Evolutionary conservation across 768 basidiomycete genomes (phyloP), one percentile per base, ranked within the genome.

Genomic region (Zangia roseola): DNA sequence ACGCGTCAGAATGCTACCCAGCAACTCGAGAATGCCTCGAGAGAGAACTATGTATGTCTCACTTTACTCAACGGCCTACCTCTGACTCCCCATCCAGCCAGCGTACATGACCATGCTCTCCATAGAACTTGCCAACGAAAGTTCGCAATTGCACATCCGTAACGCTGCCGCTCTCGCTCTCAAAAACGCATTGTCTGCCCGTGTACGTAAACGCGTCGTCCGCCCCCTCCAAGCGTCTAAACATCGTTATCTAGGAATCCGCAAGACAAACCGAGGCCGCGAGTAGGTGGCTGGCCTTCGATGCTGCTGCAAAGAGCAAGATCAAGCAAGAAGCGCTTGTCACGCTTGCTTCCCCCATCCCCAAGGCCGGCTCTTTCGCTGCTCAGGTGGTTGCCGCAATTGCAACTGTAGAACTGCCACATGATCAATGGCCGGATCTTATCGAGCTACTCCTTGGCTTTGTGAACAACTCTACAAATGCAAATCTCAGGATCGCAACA

Each of bases 101-200:
- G 85, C 84, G 58, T 99, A 98, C 75, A 88, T 97, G 83, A 67
- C 86, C 65, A 92, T 91, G 79, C 84, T 99, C 54, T 86, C 90
- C 16, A 71, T 81, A 16, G 91, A 93, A 56, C 81, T 99, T 40
- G 82, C 84, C 24, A 86, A 92, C 58, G 91, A 94, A 65, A 72
- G 55, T 37, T 79, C 79, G 6, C 74, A 79, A 13, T 61, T 84
- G 28, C 85, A 92, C 67, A 81, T 94, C 44, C 80, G 97, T 57
- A 95, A 91, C 64, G 94, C 95, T n/a, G 94, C 97, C 20, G 94
- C 92, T 67, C 78, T 99, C 43, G 94, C 95, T 17, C 76, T 99
- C 70, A 99, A 98, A 81, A 99, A 99, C 70, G 82, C 93, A 52
- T 71, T 99, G 50, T 81, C 86, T 28, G 92, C 94, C 52, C 78